A percentile compares a stretch with the other conserved stretches of the same genome.
phyloP scores from a whole-genome alignment of 2,329 filamentous ascomycete species.

The Pseudocercospora pini-densiflorae region DNA sequence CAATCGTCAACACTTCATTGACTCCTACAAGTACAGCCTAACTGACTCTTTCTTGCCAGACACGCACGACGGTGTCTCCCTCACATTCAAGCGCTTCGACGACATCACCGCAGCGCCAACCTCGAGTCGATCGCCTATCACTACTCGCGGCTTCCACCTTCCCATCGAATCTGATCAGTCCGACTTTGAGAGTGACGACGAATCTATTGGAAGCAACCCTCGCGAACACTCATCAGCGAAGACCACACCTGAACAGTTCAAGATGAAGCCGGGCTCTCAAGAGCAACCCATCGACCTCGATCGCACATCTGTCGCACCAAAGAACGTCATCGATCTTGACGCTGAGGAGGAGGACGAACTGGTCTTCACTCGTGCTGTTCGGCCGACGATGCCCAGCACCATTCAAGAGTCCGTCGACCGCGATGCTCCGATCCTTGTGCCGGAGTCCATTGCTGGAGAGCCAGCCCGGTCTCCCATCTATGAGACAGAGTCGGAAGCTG shows the following conservation, averaged over 20 bases:
- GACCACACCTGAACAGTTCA: conserved; percentile 35
- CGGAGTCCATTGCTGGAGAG: conserved; percentile 1
- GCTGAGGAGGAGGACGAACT: conserved; percentile 27
- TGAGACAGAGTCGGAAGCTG: conserved; percentile 7
- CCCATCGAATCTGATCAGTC: conserved; percentile 33
- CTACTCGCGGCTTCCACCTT: conserved; percentile 27
- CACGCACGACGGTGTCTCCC: conserved; percentile 34
- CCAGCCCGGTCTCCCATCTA: conserved; percentile 20
- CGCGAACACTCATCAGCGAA: conserved; percentile 32
- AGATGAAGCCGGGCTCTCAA: conserved; percentile 30
- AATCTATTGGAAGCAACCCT: conserved; percentile 22
- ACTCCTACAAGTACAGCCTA: neutral
- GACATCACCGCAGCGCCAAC: conserved; percentile 9
- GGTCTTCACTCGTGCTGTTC: neutral
- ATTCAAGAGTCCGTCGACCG: conserved; percentile 21
- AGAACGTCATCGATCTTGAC: conserved; percentile 24
- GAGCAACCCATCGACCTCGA: conserved; percentile 31
- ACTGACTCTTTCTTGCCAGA: conserved; percentile 6
- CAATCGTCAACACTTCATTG: conserved; percentile 1
- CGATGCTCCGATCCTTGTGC: neutral
- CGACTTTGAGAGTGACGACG: conserved; percentile 29
- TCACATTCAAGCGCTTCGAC: conserved; percentile 28
- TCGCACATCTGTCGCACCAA: conserved; percentile 2
- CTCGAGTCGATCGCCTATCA: conserved; percentile 7
- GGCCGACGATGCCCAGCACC: neutral